A percentile compares a stretch with the other conserved stretches of the same genome.
phyloP scores from a whole-genome alignment of 2,329 filamentous ascomycete species.

The Fusarium cicatricum region DNA sequence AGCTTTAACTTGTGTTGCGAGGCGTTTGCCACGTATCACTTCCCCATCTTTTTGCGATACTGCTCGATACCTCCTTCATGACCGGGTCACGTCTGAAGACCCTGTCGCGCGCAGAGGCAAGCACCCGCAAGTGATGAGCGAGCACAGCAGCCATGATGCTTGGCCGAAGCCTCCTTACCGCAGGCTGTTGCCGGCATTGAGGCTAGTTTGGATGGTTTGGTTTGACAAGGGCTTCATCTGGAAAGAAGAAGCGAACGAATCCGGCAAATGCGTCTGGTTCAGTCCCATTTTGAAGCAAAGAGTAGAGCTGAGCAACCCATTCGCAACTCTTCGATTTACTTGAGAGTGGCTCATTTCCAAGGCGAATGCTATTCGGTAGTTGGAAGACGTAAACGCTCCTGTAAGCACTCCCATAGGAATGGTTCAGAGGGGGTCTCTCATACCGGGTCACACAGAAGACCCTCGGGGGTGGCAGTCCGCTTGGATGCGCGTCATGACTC shows the following conservation, averaged over 20 bases:
- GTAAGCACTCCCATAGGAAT: constrained; percentile 2
- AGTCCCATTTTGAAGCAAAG: constrained; percentile 26
- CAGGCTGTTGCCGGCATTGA: constrained; percentile 11
- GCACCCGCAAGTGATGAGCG: constrained; percentile 22
- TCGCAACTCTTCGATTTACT: constrained; percentile 6
- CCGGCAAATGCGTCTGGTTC: constrained; percentile 34
- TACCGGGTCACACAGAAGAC: neutral
- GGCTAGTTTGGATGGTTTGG: constrained; percentile 20
- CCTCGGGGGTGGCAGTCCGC: neutral
- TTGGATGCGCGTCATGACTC: neutral
- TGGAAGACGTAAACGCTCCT: neutral
- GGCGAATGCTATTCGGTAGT: neutral
- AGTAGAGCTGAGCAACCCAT: constrained; percentile 16
- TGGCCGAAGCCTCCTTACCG: constrained; percentile 19
- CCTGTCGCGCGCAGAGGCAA: constrained; percentile 30
- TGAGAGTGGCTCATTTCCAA: neutral
- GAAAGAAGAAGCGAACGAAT: constrained; percentile 54
- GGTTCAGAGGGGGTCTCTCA: neutral
- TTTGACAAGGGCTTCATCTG: constrained; percentile 44
- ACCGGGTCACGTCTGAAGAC: constrained; percentile 3
- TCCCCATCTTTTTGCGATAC: constrained; percentile 5
- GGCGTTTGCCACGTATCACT: constrained; percentile 30
- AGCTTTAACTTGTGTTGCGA: constrained; percentile 27
- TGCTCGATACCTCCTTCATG: neutral
- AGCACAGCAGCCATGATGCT: constrained; percentile 28